Percentiles rank a stretch among this genome's conserved stretches.
Conservation (phyloP, 441 rosid genomes). For the Populus hybrid region DNA sequence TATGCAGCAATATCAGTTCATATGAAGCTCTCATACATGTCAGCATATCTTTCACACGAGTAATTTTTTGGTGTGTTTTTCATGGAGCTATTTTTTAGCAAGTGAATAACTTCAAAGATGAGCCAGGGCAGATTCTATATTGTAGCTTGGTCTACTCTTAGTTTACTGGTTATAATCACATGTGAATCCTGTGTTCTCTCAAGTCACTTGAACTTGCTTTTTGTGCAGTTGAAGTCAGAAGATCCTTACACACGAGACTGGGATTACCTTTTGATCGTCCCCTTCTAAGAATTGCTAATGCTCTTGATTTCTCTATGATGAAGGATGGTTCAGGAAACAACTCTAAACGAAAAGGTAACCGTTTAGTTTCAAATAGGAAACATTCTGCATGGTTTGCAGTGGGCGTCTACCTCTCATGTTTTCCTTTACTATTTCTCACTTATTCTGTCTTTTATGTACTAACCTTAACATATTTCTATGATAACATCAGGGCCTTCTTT, state of each 20-base stretch:
- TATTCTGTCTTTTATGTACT: constrained; percentile 12
- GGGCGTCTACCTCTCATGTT: constrained; percentile 2
- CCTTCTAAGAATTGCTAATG: constrained; percentile 78
- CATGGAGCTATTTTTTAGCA: neutral
- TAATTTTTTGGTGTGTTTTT: neutral
- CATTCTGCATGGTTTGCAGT: neutral
- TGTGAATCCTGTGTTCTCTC: neutral
- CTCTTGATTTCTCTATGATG: constrained; percentile 45
- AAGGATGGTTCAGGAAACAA: constrained; percentile 39
- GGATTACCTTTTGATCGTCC: constrained; percentile 88
- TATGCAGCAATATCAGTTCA: neutral
- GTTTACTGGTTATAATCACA: neutral
- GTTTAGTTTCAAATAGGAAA: constrained; percentile 6
- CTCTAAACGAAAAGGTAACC: constrained; percentile 51
- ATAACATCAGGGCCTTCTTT: constrained; percentile 48
- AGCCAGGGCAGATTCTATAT: neutral
- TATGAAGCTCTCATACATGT: neutral
- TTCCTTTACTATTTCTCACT: neutral
- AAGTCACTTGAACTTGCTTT: constrained; percentile 18
- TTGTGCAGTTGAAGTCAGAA: constrained; percentile 70
- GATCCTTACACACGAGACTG: constrained; percentile 67
- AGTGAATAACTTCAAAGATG: neutral
- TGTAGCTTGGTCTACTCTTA: neutral
- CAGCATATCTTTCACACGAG: neutral
- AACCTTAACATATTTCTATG: constrained; percentile 18